Conservation (phyloP, 2,329 filamentous ascomycete species). For the Elsinoe arachidis region DNA sequence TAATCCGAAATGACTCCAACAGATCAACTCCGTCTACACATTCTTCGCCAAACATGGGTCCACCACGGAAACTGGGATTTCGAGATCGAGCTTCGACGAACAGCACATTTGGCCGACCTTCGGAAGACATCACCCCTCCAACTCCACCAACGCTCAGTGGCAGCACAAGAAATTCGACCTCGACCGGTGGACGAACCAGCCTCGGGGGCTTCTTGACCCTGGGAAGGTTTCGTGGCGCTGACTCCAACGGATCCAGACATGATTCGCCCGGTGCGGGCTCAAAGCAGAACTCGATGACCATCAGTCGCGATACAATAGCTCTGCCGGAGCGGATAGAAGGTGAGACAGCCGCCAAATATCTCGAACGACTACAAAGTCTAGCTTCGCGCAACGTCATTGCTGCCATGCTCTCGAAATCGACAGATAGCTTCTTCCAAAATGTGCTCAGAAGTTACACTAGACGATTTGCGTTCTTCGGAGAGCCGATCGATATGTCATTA, state of each 20-base stretch:
- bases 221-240: slow-evolving; percentile 69
- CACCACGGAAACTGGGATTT: slow-evolving; percentile 49
- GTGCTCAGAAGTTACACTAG: slow-evolving; percentile 93
- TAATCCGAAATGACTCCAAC: slow-evolving; percentile 53
- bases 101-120: slow-evolving; percentile 68
- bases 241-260: slow-evolving; percentile 60
- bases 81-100: slow-evolving; percentile 82
- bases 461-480: slow-evolving; percentile 87
- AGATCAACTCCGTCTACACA: slow-evolving; percentile 57
- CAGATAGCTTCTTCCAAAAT: slow-evolving; percentile 71
- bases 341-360: slow-evolving; percentile 83
- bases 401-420: slow-evolving; percentile 74
- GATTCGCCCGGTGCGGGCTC: slow-evolving; percentile 67
- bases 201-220: slow-evolving; percentile 82
- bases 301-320: slow-evolving; percentile 59
- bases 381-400: slow-evolving; percentile 77
- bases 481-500: slow-evolving; percentile 96
- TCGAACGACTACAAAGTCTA: slow-evolving; percentile 71
- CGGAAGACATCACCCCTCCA: slow-evolving; percentile 60
- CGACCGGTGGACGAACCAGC: slow-evolving; percentile 78
- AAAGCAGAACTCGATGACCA: slow-evolving; percentile 74
- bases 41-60: slow-evolving; percentile 49
- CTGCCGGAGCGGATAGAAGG: slow-evolving; percentile 75
- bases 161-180: slow-evolving; percentile 64
- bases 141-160: slow-evolving; percentile 51